Conservation (phyloP, 306 rosid species). For the Luffa acutangula region DNA sequence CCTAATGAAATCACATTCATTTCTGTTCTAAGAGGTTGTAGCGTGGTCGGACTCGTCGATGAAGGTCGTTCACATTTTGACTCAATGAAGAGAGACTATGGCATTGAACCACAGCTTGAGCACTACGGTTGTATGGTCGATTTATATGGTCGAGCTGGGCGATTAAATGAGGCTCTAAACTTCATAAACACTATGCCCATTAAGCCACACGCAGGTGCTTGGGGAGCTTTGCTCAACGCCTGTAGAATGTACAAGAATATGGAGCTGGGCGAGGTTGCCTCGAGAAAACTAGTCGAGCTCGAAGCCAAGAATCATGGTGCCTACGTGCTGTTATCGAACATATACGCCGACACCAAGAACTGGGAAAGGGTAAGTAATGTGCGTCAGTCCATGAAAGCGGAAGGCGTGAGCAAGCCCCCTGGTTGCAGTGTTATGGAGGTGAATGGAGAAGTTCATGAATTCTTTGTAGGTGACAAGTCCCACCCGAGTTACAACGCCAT, state of each 20-base stretch:
- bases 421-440: conserved; percentile 60
- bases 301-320: conserved; percentile 48
- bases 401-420: conserved; percentile 44
- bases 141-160: conserved; percentile 50
- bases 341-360: conserved; percentile 43
- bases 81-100: conserved; percentile 33
- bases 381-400: conserved; percentile 36
- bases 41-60: conserved; percentile 45
- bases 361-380: conserved; percentile 35
- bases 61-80: conserved; percentile 40
- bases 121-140: conserved; percentile 63
- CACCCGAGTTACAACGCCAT: conserved; percentile 38
- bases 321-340: conserved; percentile 45
- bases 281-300: conserved; percentile 33
- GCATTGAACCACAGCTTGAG: conserved; percentile 42
- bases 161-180: conserved; percentile 38
- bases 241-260: conserved; percentile 36
- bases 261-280: conserved; percentile 41
- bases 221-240: conserved; percentile 61
- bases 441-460: conserved; percentile 58
- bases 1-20: conserved; percentile 46
- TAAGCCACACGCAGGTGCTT: conserved; percentile 49
- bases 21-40: conserved; percentile 41
- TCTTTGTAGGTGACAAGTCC: conserved; percentile 47
- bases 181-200: conserved; percentile 50